A percentile compares a stretch with the other conserved stretches of the same genome.
phyloP scores from a whole-genome alignment of 129 eudicot species.

The Pittosporum tobira region DNA sequence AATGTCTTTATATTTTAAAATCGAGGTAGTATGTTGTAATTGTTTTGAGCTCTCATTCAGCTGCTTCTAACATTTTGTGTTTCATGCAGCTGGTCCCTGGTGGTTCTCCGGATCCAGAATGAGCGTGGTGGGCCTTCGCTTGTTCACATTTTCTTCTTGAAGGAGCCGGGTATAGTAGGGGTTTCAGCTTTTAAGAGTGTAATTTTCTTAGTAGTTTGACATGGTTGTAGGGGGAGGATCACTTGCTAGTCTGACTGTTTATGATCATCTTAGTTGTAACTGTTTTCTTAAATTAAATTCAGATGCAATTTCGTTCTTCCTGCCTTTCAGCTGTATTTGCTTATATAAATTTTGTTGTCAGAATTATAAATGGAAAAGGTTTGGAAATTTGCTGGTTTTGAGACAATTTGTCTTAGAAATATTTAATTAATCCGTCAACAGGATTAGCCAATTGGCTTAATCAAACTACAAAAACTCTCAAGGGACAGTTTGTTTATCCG shows the following conservation, averaged over 20 bases:
- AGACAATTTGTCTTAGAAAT: too few species aligned
- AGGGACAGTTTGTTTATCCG: too few species aligned
- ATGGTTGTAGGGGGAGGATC: neutral
- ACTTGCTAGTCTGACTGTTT: neutral
- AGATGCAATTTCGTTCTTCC: neutral
- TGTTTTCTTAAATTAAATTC: neutral
- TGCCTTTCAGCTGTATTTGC: too few species aligned
- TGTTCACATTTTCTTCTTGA: neutral
- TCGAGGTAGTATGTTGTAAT: neutral
- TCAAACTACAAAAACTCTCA: too few species aligned
- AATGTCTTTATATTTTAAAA: neutral
- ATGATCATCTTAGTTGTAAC: neutral
- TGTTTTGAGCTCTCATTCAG: neutral
- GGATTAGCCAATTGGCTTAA: too few species aligned
- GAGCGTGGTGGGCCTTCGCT: conserved; percentile 2
- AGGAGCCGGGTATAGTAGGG: neutral
- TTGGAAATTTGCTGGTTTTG: too few species aligned
- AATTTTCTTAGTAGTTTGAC: neutral
- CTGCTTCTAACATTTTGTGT: neutral
- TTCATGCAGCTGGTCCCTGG: conserved; percentile 21
- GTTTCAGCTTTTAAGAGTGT: neutral
- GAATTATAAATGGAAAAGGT: too few species aligned
- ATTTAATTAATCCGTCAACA: too few species aligned
- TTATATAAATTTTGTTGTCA: too few species aligned
- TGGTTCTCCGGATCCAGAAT: conserved; percentile 21